Base-by-base conservation (phyloP, 2,329 filamentous ascomycete genomes). In the Penicillium crustosum region DNA sequence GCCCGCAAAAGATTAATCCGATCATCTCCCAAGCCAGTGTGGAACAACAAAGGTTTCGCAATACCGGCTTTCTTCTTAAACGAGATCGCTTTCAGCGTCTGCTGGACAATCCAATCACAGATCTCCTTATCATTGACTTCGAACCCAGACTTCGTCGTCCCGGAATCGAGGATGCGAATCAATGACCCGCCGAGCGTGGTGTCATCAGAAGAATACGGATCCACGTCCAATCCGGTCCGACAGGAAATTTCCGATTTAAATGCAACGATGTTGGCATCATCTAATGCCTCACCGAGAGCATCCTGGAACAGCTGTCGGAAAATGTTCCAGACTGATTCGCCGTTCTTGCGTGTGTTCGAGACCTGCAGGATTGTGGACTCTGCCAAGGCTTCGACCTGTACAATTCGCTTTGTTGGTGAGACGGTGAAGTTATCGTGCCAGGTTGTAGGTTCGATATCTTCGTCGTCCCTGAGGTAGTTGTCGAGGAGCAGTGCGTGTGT, bases 191-290 rank as follows among this genome's bases (percentile, higher is more conserved):
- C 65, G 8, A 72, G 38, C 0, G 56, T n/a, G 2, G 75, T 75
- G 25, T 76, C 69, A 12, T 77, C 77, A 2, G 79, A 76, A 1
- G 79, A 71, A 53, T 81, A 76, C 8, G 80, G 69, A n/a, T 82
- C 76, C 17, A 93, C 79, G 39, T 84, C 83, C 6, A 93, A 78
- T 0, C 91, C 91, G 0, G 87, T 90, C 15, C 90, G 83, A 71
- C 94, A 94, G 75, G 90, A 93, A 55, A 95, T 85, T 49, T 93
- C 86, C 1, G 87, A 90, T 73, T 95, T 94, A 81, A 95, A 95
- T 2, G 84, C 91, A 1, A 85, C 89, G 2, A 95, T 86, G 19
- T 87, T 82, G 0, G 83, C 77, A 67, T 94, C 87, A 0, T 79
- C 76, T 27, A 92, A 79, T 3, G 84, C 82, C 1, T 79, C 73